phyloP scores from a whole-genome alignment of 306 rosid genomes.

The Vigna mungo region DNA sequence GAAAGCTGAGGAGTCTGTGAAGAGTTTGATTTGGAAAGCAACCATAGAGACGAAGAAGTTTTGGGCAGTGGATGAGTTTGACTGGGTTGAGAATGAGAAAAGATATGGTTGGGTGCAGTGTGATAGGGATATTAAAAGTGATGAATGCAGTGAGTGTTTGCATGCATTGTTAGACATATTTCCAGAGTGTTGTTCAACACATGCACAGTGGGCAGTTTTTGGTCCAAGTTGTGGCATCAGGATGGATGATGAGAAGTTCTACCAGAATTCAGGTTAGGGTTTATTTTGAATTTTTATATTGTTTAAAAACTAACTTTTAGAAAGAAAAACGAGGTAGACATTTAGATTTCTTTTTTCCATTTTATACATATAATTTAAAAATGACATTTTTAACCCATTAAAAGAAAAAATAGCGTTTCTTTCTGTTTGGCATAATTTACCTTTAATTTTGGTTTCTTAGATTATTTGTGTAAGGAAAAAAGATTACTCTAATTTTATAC shows the following conservation, averaged over 20 bases:
- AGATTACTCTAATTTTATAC: no score
- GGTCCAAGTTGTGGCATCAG: conserved; percentile 37
- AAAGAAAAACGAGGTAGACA: no score
- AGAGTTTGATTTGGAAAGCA: conserved; percentile 27
- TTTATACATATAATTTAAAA: no score
- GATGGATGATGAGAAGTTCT: conserved; percentile 33
- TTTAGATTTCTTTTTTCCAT: no score
- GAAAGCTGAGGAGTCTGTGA: background rate
- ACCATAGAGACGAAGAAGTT: background rate
- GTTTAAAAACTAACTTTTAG: no score
- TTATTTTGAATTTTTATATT: no score
- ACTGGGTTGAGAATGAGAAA: background rate
- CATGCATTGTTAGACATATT: conserved; percentile 8
- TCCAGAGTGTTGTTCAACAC: conserved; percentile 23
- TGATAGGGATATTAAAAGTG: conserved; percentile 12
- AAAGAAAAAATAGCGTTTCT: no score
- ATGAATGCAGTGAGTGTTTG: conserved; percentile 29
- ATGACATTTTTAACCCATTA: no score
- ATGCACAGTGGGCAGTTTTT: conserved; percentile 4
- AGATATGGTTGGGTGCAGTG: conserved; percentile 46
- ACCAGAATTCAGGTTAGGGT: conserved; percentile 23
- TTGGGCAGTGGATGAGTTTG: conserved; percentile 15
- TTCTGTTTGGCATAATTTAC: no score
- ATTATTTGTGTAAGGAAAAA: no score
- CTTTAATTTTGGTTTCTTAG: no score